Evolutionary conservation across 768 basidiomycete genomes (phyloP).

Genomic region (Tubosaeta sp.): DNA sequence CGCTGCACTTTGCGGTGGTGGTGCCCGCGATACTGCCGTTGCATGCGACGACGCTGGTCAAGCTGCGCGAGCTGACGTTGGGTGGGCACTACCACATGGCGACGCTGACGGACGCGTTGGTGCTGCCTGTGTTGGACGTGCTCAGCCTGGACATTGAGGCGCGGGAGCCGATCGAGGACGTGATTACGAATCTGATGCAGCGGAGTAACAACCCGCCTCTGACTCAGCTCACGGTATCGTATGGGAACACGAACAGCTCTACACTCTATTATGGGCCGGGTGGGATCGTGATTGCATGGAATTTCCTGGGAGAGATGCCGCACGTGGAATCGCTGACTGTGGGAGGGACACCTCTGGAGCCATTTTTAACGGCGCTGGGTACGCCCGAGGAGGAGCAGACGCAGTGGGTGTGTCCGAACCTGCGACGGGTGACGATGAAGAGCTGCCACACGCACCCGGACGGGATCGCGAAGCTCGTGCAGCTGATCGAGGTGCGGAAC

Average conservation of each 20-base stretch:
- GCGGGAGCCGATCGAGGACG: conserved; percentile 72
- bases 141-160: conserved; percentile 69
- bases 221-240: conserved; percentile 58
- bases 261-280: conserved; percentile 57
- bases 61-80: conserved; percentile 52
- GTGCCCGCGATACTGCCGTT: conserved; percentile 63
- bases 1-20: conserved; percentile 59
- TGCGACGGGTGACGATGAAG: conserved; percentile 57
- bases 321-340: conserved; percentile 57
- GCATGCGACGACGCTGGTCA: conserved; percentile 45
- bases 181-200: conserved; percentile 54
- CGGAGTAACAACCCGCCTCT: conserved; percentile 59
- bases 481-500: conserved; percentile 69
- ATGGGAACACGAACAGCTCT: conserved; percentile 37
- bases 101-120: conserved; percentile 56
- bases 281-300: conserved; percentile 61
- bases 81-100: conserved; percentile 67
- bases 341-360: conserved; percentile 63
- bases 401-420: conserved; percentile 61
- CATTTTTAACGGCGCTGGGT: conserved; percentile 53
- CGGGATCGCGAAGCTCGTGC: conserved; percentile 62
- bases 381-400: conserved; percentile 56
- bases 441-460: conserved; percentile 63
- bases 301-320: conserved; percentile 56
- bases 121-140: conserved; percentile 52